Percentiles rank a stretch among this genome's conserved stretches.
Evolutionary conservation across 768 basidiomycete species (phyloP).

Genomic region (Suillus lakei): DNA sequence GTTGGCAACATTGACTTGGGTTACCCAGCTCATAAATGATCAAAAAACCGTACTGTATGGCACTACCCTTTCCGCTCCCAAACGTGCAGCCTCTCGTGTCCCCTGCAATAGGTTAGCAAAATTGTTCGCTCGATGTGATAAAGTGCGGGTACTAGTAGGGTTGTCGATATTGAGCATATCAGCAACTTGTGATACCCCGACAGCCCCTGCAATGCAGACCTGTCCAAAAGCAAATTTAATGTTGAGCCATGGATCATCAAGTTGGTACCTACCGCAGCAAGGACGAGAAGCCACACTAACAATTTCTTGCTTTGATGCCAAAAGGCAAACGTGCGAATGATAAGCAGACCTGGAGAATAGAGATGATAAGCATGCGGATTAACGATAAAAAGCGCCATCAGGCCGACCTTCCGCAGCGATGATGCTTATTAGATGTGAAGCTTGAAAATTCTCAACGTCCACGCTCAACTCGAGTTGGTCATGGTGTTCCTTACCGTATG

Average conservation of each 20-base stretch:
- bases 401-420: conserved; percentile 10
- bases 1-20: not conserved
- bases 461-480: not conserved
- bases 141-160: not conserved
- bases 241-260: not conserved
- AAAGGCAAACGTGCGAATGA: conserved; percentile 2
- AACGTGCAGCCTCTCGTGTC: not conserved
- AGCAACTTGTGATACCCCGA: not conserved
- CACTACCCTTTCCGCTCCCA: not conserved
- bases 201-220: not conserved
- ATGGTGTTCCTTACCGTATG: not conserved
- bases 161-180: not conserved
- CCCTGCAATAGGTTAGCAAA: not conserved
- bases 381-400: not conserved
- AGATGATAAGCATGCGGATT: not conserved
- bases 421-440: conserved; percentile 7
- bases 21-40: conserved; percentile 3
- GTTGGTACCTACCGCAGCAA: not conserved
- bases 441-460: not conserved
- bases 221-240: not conserved
- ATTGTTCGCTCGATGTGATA: not conserved
- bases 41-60: not conserved
- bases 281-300: not conserved
- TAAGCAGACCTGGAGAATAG: conserved; percentile 4
- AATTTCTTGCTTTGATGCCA: conserved; percentile 5